These are phyloP conservation scores for Ceratocystis papillata DNA, from an alignment of 2,329 filamentous ascomycete species.

Conservation along the genomic window DNA sequence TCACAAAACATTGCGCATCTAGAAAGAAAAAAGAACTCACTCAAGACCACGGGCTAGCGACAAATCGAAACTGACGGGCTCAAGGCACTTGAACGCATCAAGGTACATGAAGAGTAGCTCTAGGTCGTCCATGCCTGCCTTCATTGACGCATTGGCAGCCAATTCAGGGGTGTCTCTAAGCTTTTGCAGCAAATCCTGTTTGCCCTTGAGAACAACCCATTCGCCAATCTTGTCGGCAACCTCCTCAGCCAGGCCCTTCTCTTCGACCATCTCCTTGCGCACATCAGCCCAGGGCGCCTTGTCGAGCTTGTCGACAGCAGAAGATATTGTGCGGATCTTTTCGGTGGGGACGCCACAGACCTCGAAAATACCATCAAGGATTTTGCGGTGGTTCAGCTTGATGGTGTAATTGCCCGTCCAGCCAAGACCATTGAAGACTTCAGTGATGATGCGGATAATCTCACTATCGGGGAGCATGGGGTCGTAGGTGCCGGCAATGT, in stretches of 20 bases:
- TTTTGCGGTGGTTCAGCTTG: conserved; percentile 88
- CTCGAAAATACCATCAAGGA: conserved; percentile 83
- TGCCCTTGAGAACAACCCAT: conserved; percentile 69
- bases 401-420: conserved; percentile 57
- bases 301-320: conserved; percentile 90
- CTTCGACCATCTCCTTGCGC: conserved; percentile 81
- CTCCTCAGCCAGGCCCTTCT: conserved; percentile 67
- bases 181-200: conserved; percentile 60
- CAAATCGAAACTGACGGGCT: conserved; percentile 77
- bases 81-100: conserved; percentile 60
- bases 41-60: conserved; percentile 84
- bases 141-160: conserved; percentile 60
- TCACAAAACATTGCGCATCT: neutral
- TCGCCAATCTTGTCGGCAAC: conserved; percentile 80
- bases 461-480: conserved; percentile 88
- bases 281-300: conserved; percentile 69
- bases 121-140: conserved; percentile 72
- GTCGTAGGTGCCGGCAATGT: conserved; percentile 75
- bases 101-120: conserved; percentile 70
- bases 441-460: conserved; percentile 66
- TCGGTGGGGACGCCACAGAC: conserved; percentile 80
- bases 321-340: conserved; percentile 80
- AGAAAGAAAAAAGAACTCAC: conserved; percentile 37
- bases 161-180: conserved; percentile 58
- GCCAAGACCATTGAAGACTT: conserved; percentile 26